phyloP scores from a whole-genome alignment of 306 rosid genomes.

The Citrullus amarus region DNA sequence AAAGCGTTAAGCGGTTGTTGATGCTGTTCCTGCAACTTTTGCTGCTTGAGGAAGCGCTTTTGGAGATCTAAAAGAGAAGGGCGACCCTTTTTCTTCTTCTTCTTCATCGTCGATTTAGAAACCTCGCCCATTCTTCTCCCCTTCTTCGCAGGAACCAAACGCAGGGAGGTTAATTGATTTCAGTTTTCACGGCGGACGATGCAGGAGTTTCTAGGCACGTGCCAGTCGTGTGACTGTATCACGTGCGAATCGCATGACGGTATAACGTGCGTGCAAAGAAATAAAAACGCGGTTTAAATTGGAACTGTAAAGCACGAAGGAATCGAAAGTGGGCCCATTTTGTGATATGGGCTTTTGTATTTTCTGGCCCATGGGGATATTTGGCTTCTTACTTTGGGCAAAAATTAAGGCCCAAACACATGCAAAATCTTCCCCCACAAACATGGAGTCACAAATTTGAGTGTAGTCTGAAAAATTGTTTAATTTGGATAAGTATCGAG shows the following conservation, averaged over 20 bases:
- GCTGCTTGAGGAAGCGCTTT: constrained; percentile 62
- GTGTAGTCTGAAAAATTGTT: no score
- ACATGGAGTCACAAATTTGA: no score
- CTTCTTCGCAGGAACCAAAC: constrained; percentile 34
- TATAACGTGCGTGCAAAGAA: not conserved
- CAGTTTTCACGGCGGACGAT: constrained; percentile 2
- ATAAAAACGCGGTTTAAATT: not conserved
- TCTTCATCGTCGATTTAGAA: constrained; percentile 52
- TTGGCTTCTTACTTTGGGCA: no score
- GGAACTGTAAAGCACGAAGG: not conserved
- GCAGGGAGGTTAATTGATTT: constrained; percentile 7
- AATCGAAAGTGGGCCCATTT: not conserved
- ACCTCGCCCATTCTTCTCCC: constrained; percentile 54
- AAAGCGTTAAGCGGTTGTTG: constrained; percentile 17
- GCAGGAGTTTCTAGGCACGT: constrained; percentile 6
- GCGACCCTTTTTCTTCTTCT: constrained; percentile 90
- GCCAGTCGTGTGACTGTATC: not conserved
- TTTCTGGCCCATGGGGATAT: not conserved
- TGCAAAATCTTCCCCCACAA: no score
- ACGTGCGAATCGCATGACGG: constrained; percentile 5
- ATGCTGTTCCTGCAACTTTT: constrained; percentile 21
- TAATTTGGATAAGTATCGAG: no score
- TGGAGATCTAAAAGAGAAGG: constrained; percentile 97
- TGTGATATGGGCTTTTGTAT: not conserved
- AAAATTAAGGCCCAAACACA: no score